phyloP scores from a whole-genome alignment of 768 basidiomycete species.

The Leccinellum luteum region DNA sequence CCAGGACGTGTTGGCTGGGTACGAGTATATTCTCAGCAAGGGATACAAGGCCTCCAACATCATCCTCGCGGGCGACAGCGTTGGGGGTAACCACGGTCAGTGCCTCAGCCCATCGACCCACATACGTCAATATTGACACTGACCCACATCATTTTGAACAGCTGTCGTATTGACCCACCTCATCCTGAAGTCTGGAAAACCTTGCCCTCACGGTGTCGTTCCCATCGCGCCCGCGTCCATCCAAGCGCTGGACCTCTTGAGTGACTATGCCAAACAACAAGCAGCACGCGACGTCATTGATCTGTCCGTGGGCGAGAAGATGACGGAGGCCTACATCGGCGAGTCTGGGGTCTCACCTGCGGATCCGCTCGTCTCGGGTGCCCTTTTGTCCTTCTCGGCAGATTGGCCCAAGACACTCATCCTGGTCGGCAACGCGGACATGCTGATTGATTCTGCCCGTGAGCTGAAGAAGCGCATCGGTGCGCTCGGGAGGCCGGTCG shows the following conservation, averaged over 20 bases:
- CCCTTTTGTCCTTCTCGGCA: conserved; percentile 11
- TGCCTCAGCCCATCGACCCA: background rate
- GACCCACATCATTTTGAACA: background rate
- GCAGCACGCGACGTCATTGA: conserved; percentile 1
- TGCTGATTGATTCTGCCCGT: conserved; percentile 9
- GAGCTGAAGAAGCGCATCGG: conserved; percentile 11
- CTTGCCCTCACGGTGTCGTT: conserved; percentile 52
- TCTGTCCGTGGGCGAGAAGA: fast-evolving
- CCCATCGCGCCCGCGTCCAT: conserved; percentile 46
- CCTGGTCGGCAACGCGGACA: conserved; percentile 20
- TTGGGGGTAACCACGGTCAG: conserved; percentile 26
- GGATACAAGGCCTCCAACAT: conserved; percentile 25
- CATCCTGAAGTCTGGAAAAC: conserved; percentile 49
- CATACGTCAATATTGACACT: background rate
- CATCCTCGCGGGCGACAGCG: conserved; percentile 24
- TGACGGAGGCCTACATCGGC: conserved; percentile 9
- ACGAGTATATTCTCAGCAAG: conserved; percentile 22
- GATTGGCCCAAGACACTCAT: conserved; percentile 24
- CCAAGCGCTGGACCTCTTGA: background rate
- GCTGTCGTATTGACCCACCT: conserved; percentile 27
- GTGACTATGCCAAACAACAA: conserved; percentile 3
- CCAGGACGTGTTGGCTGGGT: conserved; percentile 25
- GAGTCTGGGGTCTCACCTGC: conserved; percentile 7
- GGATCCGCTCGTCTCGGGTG: conserved; percentile 19
- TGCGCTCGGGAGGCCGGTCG: conserved; percentile 1